phyloP scores from a whole-genome alignment of 805 yeast genomes.

The Metschnikowia arizonensis region DNA sequence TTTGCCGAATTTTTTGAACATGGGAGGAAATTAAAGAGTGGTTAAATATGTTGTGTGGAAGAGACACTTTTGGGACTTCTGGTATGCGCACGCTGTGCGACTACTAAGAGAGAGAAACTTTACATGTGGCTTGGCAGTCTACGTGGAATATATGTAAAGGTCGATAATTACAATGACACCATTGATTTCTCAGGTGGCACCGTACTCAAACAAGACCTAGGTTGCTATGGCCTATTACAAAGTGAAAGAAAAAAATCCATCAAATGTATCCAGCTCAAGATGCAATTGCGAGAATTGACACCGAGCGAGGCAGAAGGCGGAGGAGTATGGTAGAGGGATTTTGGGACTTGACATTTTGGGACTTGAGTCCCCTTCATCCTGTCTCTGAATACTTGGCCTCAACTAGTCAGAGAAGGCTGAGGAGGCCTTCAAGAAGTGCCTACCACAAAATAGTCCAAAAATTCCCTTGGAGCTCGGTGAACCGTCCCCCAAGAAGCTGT shows the following conservation, averaged over 20 bases:
- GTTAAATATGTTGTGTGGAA: neutral
- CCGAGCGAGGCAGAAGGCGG: constrained; percentile 51
- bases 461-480: constrained; percentile 61
- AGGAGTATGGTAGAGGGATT: no score
- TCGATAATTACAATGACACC: constrained; percentile 46
- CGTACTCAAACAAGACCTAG: constrained; percentile 45
- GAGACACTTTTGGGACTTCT: neutral
- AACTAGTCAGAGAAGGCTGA: constrained; percentile 21
- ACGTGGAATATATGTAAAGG: no score
- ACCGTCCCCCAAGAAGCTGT: constrained; percentile 60
- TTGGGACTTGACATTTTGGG: no score
- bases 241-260: constrained; percentile 4
- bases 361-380: no score
- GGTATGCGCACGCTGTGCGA: constrained; percentile 4
- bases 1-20: constrained; percentile 65
- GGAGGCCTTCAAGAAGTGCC: constrained; percentile 34
- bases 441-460: constrained; percentile 51
- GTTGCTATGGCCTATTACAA: constrained; percentile 39
- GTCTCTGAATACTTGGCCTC: constrained; percentile 24
- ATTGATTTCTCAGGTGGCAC: constrained; percentile 38
- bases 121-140: no score
- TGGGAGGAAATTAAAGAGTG: constrained; percentile 12
- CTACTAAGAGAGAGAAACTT: no score
- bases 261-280: constrained; percentile 45
- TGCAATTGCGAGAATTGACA: constrained; percentile 22